These are phyloP conservation scores for Crucihimalaya himalaica DNA, from an alignment of 345 rosid genomes.

Conservation along the genomic window DNA sequence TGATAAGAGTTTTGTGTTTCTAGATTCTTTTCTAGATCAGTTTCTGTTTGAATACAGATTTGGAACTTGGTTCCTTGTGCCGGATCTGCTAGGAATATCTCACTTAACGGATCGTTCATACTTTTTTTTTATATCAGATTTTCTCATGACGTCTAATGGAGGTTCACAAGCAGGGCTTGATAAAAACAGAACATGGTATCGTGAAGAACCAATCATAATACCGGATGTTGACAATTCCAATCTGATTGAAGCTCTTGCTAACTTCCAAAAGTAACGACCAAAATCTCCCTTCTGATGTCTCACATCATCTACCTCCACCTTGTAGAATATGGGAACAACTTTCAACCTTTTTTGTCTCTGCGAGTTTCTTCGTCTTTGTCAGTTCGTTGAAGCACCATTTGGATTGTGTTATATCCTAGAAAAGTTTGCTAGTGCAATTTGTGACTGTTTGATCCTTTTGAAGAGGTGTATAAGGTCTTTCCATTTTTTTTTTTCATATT, in stretches of 20 bases:
- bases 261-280: slow-evolving; percentile 1
- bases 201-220: no score
- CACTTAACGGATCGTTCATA: no score
- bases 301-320: slow-evolving; percentile 9
- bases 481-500: slow-evolving; percentile 11
- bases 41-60: no score
- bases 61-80: no score
- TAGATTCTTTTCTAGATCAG: no score
- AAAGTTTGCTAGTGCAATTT: not conserved
- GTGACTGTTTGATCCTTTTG: slow-evolving; percentile 8
- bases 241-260: slow-evolving; percentile 7
- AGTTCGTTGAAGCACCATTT: not conserved
- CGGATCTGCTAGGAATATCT: no score
- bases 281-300: slow-evolving; percentile 1
- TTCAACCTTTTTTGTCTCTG: not conserved
- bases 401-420: not conserved
- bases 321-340: not conserved
- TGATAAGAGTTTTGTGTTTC: no score
- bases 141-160: no score
- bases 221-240: no score
- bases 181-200: no score
- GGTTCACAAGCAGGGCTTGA: no score
- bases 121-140: no score
- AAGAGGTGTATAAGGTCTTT: not conserved
- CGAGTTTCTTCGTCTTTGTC: not conserved